Evolutionary conservation across 352 stramenopile genomes (phyloP), one percentile per base, ranked within the genome.

Genomic region (Phytophthora boehmeriae): DNA sequence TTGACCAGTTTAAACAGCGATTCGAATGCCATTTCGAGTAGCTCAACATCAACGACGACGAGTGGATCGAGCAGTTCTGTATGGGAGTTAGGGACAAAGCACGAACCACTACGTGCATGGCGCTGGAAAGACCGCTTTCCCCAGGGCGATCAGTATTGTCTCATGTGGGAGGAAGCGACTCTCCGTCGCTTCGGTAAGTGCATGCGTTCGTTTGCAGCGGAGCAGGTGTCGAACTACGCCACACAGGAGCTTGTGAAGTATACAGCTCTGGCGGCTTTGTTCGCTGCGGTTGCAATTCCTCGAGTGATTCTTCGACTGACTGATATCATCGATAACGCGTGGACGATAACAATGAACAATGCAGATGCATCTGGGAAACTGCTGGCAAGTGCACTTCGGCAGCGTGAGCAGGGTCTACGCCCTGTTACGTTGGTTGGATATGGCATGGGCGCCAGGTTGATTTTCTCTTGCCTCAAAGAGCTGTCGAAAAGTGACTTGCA

Each of bases 351-450:
- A 1, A 96, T 96, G 85, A 90, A 88, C 36, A 63, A 69, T 13
- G 79, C 88, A 0, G 82, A 94, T 57, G 72, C 73, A 32, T 90
- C 76, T 8, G 89, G 89, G 16, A 89, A 86, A 51, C 54, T 95
- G 2, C 52, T 97, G n/a, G 89, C 89, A 2, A 73, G 76, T 38
- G 76, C 75, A n/a, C 54, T 95, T 16, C 70, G 77, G 1, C 72
- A 78, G 19, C 79, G 80, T 17, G 83, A 95, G 44, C 85, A 93
- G 44, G 83, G 83, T 8, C 53, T 95, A 6, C 85, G 88, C 22
- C 92, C 92, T 0, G 91, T 97, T 27, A 97, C 88, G 0, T 72
- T 98, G 17, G 59, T 98, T 23, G 92, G 90, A 0, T 97, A 97
- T 43, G 88, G 86, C 14, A 95, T 97, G 77, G 92, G 92, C 28